These are phyloP conservation scores for Cynanchum wilfordii DNA, from an alignment of 257 asterid genomes.

Conservation along the genomic window DNA sequence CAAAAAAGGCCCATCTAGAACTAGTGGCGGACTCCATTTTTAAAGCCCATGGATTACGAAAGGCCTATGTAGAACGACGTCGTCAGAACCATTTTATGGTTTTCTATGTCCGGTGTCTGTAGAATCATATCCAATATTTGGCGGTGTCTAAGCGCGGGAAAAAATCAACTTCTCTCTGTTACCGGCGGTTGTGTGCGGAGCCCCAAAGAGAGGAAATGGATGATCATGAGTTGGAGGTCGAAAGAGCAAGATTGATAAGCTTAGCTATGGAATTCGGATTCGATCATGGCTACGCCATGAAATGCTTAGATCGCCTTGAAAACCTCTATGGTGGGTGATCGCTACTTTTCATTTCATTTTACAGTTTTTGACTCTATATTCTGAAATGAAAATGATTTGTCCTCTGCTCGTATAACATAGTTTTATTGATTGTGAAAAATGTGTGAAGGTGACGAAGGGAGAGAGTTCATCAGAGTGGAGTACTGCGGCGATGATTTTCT, in stretches of 20 bases:
- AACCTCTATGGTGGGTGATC: constrained; percentile 79
- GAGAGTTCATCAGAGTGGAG: constrained; percentile 77
- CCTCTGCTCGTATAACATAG: background rate
- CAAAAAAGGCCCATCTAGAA: no score
- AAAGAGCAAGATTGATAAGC: constrained; percentile 65
- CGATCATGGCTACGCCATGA: constrained; percentile 56
- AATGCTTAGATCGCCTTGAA: constrained; percentile 66
- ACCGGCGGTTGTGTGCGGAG: constrained; percentile 11
- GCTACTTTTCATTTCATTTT: background rate
- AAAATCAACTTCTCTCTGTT: constrained; percentile 19
- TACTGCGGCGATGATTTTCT: constrained; percentile 86
- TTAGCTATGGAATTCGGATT: constrained; percentile 84
- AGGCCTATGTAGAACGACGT: background rate
- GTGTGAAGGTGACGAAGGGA: constrained; percentile 80
- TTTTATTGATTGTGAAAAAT: background rate
- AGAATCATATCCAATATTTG: background rate
- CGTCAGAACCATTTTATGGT: background rate
- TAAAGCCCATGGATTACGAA: background rate
- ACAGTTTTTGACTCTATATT: background rate
- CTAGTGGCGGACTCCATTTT: background rate
- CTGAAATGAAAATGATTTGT: background rate
- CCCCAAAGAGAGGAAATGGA: constrained; percentile 31
- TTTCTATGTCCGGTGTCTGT: no score
- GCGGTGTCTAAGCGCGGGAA: constrained; percentile 60
- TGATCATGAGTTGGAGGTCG: constrained; percentile 59